Evolutionary conservation across 345 rosid genomes (phyloP).

Genomic region (Salix koriyanagi): DNA sequence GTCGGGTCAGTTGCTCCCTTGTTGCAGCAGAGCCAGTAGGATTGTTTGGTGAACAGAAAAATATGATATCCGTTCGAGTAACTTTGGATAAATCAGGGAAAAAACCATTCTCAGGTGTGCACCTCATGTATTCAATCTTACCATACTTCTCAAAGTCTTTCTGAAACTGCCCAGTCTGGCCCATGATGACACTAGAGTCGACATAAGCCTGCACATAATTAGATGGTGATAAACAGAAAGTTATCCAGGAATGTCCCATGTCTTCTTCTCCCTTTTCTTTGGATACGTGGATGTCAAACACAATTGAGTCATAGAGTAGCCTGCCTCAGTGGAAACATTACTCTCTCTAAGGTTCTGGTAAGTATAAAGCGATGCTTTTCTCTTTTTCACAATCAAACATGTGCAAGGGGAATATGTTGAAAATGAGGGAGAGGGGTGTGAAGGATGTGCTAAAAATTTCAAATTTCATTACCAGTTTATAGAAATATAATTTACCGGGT

Average conservation of each 20-base stretch:
- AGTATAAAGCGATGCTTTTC: no score
- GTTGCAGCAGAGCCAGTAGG: slow-evolving; percentile 96
- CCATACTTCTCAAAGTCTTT: slow-evolving; percentile 58
- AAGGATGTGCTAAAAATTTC: neutral
- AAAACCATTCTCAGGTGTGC: slow-evolving; percentile 92
- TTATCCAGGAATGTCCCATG: neutral
- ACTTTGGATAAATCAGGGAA: slow-evolving; percentile 82
- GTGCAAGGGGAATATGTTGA: no score
- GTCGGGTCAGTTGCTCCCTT: slow-evolving; percentile 64
- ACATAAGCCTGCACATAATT: slow-evolving; percentile 72
- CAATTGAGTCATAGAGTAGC: no score
- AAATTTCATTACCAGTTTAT: neutral
- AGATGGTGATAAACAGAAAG: neutral
- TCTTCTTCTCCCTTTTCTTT: neutral
- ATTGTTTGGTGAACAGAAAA: slow-evolving; percentile 95
- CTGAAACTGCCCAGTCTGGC: slow-evolving; percentile 76
- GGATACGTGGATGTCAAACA: no score
- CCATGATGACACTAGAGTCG: slow-evolving; percentile 93
- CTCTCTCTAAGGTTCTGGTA: no score
- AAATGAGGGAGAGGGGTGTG: no score
- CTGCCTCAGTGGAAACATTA: no score
- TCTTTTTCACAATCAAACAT: no score
- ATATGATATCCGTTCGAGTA: slow-evolving; percentile 72
- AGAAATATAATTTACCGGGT: slow-evolving; percentile 59
- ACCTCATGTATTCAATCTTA: slow-evolving; percentile 88